Conservation (phyloP, 73 alveolate species). For the Uronychia binucleata region DNA sequence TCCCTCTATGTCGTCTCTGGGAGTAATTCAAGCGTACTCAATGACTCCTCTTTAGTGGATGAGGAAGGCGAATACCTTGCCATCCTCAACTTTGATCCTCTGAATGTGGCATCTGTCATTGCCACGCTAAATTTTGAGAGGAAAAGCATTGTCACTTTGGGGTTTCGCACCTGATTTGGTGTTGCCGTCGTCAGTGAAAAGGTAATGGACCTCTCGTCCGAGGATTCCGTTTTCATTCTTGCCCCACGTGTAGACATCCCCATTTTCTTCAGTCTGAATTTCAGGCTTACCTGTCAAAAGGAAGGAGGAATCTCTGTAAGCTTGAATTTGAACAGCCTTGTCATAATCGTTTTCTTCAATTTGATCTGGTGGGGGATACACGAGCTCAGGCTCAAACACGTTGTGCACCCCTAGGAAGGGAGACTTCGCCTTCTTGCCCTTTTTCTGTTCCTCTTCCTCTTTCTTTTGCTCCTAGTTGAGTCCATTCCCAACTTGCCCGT, state of each 20-base stretch:
- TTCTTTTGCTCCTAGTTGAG: background rate
- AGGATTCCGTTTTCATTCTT: background rate
- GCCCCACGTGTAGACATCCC: background rate
- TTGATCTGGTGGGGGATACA: background rate
- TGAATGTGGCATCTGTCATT: background rate
- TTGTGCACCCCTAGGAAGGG: background rate
- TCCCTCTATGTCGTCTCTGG: background rate
- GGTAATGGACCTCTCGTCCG: background rate
- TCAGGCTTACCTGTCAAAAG: background rate
- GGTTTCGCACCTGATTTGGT: too few species aligned
- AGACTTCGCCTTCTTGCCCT: background rate
- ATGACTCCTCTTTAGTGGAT: background rate
- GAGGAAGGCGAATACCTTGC: background rate
- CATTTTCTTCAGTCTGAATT: background rate
- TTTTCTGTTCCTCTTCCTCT: background rate
- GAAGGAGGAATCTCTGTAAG: background rate
- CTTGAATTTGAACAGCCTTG: background rate
- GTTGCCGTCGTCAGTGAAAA: background rate
- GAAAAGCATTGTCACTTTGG: too few species aligned
- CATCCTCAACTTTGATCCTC: background rate
- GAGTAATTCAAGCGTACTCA: background rate
- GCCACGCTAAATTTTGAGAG: background rate
- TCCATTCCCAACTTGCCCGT: constrained; percentile 11
- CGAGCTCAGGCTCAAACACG: background rate
- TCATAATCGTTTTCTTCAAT: background rate